Base-by-base conservation (phyloP, 768 basidiomycete genomes). In the Phylloporus sp. region DNA sequence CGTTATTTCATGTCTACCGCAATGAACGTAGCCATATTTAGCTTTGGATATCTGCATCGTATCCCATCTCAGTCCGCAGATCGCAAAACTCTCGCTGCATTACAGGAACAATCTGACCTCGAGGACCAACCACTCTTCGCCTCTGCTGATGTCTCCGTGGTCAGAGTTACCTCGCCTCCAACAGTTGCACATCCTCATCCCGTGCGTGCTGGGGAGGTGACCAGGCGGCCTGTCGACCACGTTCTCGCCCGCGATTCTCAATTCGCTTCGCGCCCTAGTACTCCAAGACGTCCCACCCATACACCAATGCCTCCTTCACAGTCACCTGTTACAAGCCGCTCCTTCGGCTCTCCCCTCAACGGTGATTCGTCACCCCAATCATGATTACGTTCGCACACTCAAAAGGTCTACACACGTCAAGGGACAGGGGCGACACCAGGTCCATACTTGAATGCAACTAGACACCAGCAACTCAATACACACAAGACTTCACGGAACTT, bases 31-130 rank as follows among this genome's bases (percentile, higher is more conserved):
- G 58, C 36, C 45, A 36, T 44, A 41, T 36, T 29, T 54, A 94
- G 92, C 2, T 95, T 89, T 66, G 94, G 94, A 5, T 79, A 97
- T 20, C 74, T 98, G 29, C 95, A 98, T 70, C 85, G 95, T 48
- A 95, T 98, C 56, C 95, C 95, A 6, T 81, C 86, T 31, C 84
- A 88, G 38, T 77, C 84, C 11, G 72, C 75, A 27, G 82, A 85
- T 53, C 80, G 76, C 38, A 71, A 77, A 45, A 71, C 76, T n/a
- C 84, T 85, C 8, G 70, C 75, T 20, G 82, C 82, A 61, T 70
- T 84, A 11, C 74, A 71, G 18, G 77, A 80, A 50, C 66, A 65
- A 24, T 72, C 76, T 29, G 81, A 81, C 55, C 79, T 76, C 53
- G 83, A 86, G 57, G 79, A 81, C 40, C 82, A 82, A 54, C 75